Conservation (phyloP, 108 stramenopile species). For the Schizochytrium sp. region DNA sequence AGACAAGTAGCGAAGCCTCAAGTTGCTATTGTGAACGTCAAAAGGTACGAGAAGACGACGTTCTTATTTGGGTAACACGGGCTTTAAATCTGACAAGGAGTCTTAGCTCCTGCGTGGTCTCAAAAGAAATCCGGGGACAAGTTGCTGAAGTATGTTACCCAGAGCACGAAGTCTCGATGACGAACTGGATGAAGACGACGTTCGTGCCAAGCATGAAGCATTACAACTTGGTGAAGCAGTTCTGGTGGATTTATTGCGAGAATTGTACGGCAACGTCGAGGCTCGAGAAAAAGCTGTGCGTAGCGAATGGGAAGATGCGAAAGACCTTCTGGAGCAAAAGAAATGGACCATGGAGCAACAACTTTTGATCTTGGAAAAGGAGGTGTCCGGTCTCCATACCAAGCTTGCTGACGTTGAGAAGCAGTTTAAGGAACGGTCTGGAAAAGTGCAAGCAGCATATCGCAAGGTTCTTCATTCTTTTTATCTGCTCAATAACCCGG, state of each 20-base stretch:
- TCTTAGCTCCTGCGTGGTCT: neutral
- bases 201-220: constrained; percentile 4
- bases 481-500: constrained; percentile 23
- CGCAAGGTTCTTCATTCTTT: constrained; percentile 18
- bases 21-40: too few relatives aligned
- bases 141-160: neutral
- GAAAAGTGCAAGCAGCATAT: neutral
- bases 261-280: neutral
- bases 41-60: too few relatives aligned
- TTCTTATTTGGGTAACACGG: too few relatives aligned
- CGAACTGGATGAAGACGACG: constrained; percentile 1
- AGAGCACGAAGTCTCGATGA: neutral
- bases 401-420: constrained; percentile 9
- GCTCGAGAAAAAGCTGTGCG: neutral
- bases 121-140: neutral
- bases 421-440: neutral
- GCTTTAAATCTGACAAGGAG: too few relatives aligned
- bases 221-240: neutral
- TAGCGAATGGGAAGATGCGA: constrained; percentile 10
- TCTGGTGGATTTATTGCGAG: neutral
- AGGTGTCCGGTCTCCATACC: constrained; percentile 2
- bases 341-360: constrained; percentile 47
- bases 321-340: constrained; percentile 30
- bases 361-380: constrained; percentile 57
- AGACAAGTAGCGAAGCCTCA: too few relatives aligned